phyloP scores from a whole-genome alignment of 129 eudicot species.

The Pseudognaphalium luteoalbum region DNA sequence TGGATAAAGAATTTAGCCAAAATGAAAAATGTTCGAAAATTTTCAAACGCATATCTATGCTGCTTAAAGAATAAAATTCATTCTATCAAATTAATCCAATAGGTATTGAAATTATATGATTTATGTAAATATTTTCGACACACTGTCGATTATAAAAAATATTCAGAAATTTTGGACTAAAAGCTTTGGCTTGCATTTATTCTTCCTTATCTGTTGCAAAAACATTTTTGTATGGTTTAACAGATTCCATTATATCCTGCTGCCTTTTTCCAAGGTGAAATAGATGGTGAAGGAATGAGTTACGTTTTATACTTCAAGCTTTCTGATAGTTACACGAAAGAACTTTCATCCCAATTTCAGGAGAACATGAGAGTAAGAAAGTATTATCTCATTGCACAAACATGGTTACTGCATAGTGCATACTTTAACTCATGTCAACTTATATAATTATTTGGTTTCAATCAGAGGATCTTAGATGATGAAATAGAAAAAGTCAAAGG shows the following conservation, averaged over 20 bases:
- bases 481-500: constrained; percentile 87
- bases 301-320: constrained; percentile 79
- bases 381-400: constrained; percentile 7
- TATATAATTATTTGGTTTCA: background rate
- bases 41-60: background rate
- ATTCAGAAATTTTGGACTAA: background rate
- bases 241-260: constrained; percentile 89
- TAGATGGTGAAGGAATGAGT: constrained; percentile 87
- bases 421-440: background rate
- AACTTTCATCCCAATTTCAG: constrained; percentile 68
- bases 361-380: constrained; percentile 68
- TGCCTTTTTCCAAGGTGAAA: constrained; percentile 73
- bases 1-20: background rate
- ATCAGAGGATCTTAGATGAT: constrained; percentile 66
- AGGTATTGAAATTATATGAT: background rate
- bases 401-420: background rate
- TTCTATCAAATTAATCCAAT: background rate
- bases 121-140: background rate
- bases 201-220: background rate
- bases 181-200: background rate
- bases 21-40: background rate
- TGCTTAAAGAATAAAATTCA: background rate
- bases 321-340: constrained; percentile 69
- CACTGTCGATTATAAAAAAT: background rate
- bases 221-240: background rate